phyloP scores from a whole-genome alignment of 768 basidiomycete genomes.

The Russula emetica region DNA sequence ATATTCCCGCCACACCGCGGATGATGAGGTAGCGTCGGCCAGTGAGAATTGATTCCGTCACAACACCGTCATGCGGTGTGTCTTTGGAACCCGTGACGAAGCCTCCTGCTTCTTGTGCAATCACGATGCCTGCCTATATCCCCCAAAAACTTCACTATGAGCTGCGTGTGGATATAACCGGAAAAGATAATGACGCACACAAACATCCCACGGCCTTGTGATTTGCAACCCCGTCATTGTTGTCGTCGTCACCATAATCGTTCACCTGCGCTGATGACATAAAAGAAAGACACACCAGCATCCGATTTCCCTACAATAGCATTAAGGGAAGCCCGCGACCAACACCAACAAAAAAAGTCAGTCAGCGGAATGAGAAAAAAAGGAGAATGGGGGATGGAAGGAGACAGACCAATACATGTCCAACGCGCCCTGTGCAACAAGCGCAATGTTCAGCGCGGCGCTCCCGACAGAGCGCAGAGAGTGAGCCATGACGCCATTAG shows the following conservation, averaged over 20 bases:
- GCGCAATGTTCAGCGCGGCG: conserved; percentile 74
- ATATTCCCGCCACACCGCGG: conserved; percentile 58
- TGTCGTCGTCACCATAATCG: not conserved
- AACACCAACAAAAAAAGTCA: not conserved
- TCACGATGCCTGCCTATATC: conserved; percentile 77
- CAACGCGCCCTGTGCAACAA: conserved; percentile 84
- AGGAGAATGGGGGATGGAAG: not conserved
- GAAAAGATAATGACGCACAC: conserved; percentile 39
- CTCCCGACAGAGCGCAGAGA: conserved; percentile 79
- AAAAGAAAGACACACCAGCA: conserved; percentile 46
- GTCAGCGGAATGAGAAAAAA: not conserved
- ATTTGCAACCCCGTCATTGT: conserved; percentile 23
- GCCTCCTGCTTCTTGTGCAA: conserved; percentile 86
- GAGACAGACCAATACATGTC: conserved; percentile 77
- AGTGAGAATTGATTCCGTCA: conserved; percentile 64
- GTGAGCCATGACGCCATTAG: conserved; percentile 73
- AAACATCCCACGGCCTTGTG: conserved; percentile 78
- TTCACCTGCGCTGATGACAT: not conserved
- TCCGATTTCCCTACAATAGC: conserved; percentile 66
- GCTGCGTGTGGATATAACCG: not conserved
- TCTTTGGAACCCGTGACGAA: conserved; percentile 67
- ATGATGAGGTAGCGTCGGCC: conserved; percentile 82
- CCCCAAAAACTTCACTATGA: not conserved
- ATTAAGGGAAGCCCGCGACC: not conserved
- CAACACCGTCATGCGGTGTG: conserved; percentile 41